Evolutionary conservation across 2,329 filamentous ascomycete genomes (phyloP).

Genomic region (Fusarium continuum): DNA sequence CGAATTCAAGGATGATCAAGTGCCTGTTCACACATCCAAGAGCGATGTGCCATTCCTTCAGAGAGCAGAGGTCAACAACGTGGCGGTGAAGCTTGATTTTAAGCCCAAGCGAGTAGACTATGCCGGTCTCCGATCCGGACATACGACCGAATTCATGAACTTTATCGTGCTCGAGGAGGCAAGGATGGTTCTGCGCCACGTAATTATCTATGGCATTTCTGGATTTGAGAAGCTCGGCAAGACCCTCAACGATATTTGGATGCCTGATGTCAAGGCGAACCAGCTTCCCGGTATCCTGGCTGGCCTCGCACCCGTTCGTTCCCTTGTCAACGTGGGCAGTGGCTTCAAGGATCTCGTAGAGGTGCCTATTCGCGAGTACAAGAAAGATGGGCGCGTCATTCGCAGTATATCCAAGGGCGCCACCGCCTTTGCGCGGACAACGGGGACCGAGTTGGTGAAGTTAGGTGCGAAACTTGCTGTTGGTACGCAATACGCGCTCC

Average conservation of each 20-base stretch:
- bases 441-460: conserved; percentile 92
- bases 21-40: conserved; percentile 63
- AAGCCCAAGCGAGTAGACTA: conserved; percentile 99
- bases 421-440: conserved; percentile 88
- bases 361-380: conserved; percentile 90
- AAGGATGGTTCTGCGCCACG: conserved; percentile 84
- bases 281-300: conserved; percentile 90
- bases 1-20: conserved; percentile 87
- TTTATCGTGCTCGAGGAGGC: conserved; percentile 92
- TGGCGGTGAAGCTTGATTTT: conserved; percentile 89
- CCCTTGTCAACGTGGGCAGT: conserved; percentile 88
- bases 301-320: conserved; percentile 88
- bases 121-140: conserved; percentile 87
- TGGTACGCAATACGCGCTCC: conserved; percentile 91
- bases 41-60: conserved; percentile 88
- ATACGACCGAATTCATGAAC: conserved; percentile 98
- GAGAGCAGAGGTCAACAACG: conserved; percentile 83
- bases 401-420: conserved; percentile 93
- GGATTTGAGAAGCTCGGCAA: conserved; percentile 92
- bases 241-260: conserved; percentile 95
- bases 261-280: conserved; percentile 87
- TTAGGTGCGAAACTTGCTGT: conserved; percentile 94
- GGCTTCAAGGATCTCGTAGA: conserved; percentile 88
- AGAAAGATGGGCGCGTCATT: conserved; percentile 91
- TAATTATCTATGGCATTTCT: conserved; percentile 90